Base-by-base conservation (phyloP, 2,329 filamentous ascomycete species). In the Exophiala bonariae region DNA sequence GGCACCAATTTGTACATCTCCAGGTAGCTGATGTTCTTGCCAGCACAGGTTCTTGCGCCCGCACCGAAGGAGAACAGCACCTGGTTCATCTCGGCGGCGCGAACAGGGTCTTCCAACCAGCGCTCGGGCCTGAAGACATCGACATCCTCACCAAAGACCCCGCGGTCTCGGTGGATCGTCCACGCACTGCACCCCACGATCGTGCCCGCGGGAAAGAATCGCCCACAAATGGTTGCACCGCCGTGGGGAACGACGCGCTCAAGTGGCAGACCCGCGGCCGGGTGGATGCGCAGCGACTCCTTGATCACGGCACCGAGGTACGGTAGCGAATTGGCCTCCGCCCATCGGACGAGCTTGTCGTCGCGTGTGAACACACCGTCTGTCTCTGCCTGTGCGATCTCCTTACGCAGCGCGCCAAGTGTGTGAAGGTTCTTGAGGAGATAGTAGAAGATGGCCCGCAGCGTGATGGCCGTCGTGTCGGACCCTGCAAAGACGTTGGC, bases 381-480 rank as follows among this genome's bases (percentile, higher is more conserved):
- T 13, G 13, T 39, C 11, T 28, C 41, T 20, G 18, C 40, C 20
- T 2, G 28, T 13, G 40, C 31, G n/a, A 54, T 28, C 19, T 49
- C 51, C 23, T 17, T 14, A 23, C 28, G 36, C 22, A 54, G 37
- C 13, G 44, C 40, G n/a, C 52, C 32, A 26, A 51, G 32, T 11
- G 38, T 31, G 4, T 41, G n/a, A 0, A 82, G 82, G 57, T 82
- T 79, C 59, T 83, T 83, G 28, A 90, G 73, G 3, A 90, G 68
- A 63, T 82, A 83, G 66, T 90, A 91, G 60, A 91, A 89, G 0
- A 89, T 78, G 9, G 82, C 76, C 5, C 79, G 78, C 0, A 90
- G 74, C 3, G 79, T 81, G 60, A 91, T 90, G 22, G 85, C 87
- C 0, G 87, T 91, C 0, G 87, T 91, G 66, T 92, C 87, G 2